Conservation (phyloP, 2,329 filamentous ascomycete genomes). For the Stagonosporopsis vannaccii region DNA sequence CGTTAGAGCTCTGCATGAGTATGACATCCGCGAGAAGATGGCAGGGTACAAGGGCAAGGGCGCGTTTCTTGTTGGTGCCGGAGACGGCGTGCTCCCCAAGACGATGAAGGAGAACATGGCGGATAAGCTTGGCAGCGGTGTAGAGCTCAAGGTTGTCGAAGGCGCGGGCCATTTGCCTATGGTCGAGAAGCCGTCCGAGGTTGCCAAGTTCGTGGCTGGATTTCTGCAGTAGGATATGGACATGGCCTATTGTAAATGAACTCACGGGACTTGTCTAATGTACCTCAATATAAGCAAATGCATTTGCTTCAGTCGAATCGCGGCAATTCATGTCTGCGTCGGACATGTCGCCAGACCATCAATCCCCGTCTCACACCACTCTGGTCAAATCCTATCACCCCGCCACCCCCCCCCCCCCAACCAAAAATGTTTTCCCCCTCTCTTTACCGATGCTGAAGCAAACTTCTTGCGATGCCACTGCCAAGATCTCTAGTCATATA, state of each 20-base stretch:
- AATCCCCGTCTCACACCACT: no score
- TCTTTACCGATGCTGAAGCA: no score
- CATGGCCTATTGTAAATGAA: neutral
- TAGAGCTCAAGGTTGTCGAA: conserved; percentile 70
- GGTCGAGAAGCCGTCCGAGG: conserved; percentile 75
- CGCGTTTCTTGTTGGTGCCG: conserved; percentile 74
- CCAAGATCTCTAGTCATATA: no score
- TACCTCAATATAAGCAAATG: neutral
- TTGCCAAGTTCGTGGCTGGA: conserved; percentile 67
- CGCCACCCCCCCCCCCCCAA: no score
- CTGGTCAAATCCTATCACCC: no score
- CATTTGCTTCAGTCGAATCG: neutral
- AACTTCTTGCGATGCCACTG: no score
- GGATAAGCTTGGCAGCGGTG: conserved; percentile 52
- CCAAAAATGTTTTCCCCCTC: no score
- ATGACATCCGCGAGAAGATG: conserved; percentile 69
- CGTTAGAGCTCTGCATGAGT: conserved; percentile 75
- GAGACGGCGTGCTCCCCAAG: conserved; percentile 77
- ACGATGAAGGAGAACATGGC: conserved; percentile 80
- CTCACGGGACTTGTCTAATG: no score
- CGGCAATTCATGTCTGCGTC: no score
- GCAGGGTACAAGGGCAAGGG: conserved; percentile 64
- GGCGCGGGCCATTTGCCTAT: conserved; percentile 83
- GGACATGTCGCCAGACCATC: no score
- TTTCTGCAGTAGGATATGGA: neutral